phyloP scores from a whole-genome alignment of 768 basidiomycete genomes.

The Lyophyllum semitale region DNA sequence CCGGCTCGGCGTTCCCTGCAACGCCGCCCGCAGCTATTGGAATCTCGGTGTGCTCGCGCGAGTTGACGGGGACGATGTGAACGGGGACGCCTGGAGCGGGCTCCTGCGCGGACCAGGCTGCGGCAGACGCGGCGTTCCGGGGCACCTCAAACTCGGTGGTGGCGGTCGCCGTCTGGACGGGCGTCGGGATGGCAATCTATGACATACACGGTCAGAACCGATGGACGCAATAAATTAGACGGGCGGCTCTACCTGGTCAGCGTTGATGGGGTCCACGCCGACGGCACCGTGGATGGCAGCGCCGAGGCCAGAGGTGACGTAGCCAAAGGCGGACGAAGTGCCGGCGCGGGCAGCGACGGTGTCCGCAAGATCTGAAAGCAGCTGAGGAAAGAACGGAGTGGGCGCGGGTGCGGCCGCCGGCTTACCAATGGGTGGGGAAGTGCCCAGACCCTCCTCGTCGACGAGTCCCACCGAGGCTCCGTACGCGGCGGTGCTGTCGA shows the following conservation, averaged over 20 bases:
- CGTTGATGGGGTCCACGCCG: slow-evolving; percentile 33
- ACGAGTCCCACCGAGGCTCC: not conserved
- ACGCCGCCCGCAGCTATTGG: not conserved
- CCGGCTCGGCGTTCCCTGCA: not conserved
- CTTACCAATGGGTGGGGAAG: slow-evolving; percentile 6
- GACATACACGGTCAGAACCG: too few relatives aligned
- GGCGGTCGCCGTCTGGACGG: slow-evolving; percentile 24
- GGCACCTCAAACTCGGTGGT: slow-evolving; percentile 15
- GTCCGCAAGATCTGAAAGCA: slow-evolving; percentile 37
- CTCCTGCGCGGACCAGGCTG: not conserved
- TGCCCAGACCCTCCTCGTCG: not conserved
- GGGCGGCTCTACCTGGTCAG: slow-evolving; percentile 13
- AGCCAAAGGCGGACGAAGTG: slow-evolving; percentile 36
- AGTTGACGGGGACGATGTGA: slow-evolving; percentile 41
- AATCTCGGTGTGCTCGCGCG: slow-evolving; percentile 3
- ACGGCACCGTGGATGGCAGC: slow-evolving; percentile 35
- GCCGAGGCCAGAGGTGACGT: slow-evolving; percentile 42
- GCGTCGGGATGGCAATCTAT: slow-evolving; percentile 32
- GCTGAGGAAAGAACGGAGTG: slow-evolving; percentile 26
- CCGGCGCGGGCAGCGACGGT: slow-evolving; percentile 39
- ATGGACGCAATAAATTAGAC: too few relatives aligned
- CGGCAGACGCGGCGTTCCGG: slow-evolving; percentile 14
- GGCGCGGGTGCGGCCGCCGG: slow-evolving; percentile 8
- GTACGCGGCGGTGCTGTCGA: slow-evolving; percentile 3
- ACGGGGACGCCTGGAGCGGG: slow-evolving; percentile 29